A percentile compares a stretch with the other conserved stretches of the same genome.
These are phyloP conservation scores for Adiantum capillusveneris DNA, from an alignment of 75 land plant genomes.

Conservation along the genomic window DNA sequence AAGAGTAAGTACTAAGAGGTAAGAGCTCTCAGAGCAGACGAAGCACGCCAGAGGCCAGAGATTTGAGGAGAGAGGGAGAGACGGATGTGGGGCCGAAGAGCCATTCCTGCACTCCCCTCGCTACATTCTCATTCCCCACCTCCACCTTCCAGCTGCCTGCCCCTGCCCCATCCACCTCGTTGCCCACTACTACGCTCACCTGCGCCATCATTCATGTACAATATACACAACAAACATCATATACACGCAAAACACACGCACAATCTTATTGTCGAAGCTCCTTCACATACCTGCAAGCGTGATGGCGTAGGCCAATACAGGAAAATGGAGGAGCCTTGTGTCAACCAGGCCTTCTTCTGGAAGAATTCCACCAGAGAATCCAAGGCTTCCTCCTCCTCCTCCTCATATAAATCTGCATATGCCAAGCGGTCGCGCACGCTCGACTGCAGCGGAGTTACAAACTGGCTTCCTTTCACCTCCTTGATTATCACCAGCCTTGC, in stretches of 20 bases:
- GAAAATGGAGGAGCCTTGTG: not conserved
- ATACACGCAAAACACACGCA: no score
- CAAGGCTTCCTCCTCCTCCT: not conserved
- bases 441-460: not conserved
- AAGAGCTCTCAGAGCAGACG: no score
- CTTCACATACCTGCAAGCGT: no score
- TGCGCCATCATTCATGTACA: no score
- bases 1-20: no score
- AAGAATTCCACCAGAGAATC: not conserved
- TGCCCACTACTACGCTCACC: conserved; percentile 39
- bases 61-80: conserved; percentile 2
- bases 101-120: conserved; percentile 58
- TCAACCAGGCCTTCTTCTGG: not conserved
- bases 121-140: conserved; percentile 65
- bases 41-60: not conserved
- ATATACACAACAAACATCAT: no score
- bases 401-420: not conserved
- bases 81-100: conserved; percentile 42
- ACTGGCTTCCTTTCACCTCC: not conserved
- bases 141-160: conserved; percentile 18
- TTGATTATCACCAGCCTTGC: not conserved
- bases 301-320: not conserved
- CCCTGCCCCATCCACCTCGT: conserved; percentile 35
- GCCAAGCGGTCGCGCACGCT: not conserved
- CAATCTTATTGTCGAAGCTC: no score